phyloP scores from a whole-genome alignment of 371 early-diverging fungal species.

The Homolaphlyctis polyrhiza region DNA sequence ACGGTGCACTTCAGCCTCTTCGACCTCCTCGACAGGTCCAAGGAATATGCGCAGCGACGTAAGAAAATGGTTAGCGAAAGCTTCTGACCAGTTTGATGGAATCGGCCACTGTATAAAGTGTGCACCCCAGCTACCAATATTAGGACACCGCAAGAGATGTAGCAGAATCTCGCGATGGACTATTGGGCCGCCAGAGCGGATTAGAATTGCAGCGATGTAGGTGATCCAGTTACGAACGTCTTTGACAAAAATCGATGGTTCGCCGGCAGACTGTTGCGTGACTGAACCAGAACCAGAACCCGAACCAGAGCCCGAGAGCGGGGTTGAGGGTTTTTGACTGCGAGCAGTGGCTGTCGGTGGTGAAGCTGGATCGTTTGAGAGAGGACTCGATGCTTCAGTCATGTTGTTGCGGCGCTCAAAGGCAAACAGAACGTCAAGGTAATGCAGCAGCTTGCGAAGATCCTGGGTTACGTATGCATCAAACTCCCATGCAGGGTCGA shows the following conservation, averaged over 20 bases:
- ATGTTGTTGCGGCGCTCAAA: slow-evolving; percentile 21
- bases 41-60: slow-evolving; percentile 24
- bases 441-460: slow-evolving; percentile 16
- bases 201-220: slow-evolving; percentile 31
- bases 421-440: slow-evolving; percentile 24
- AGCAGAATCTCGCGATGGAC: slow-evolving; percentile 38
- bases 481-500: not conserved
- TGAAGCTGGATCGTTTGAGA: too few relatives aligned
- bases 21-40: slow-evolving; percentile 31
- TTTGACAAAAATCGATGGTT: slow-evolving; percentile 20
- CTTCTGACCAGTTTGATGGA: slow-evolving; percentile 32
- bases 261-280: not conserved
- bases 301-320: not conserved
- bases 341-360: not conserved
- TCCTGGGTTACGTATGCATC: not conserved
- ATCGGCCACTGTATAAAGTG: slow-evolving; percentile 48
- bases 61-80: slow-evolving; percentile 25
- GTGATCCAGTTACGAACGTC: slow-evolving; percentile 52
- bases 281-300: slow-evolving; percentile 10
- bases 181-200: slow-evolving; percentile 19
- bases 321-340: not conserved
- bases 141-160: slow-evolving; percentile 41
- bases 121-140: slow-evolving; percentile 50
- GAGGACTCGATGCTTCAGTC: not conserved
- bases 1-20: slow-evolving; percentile 15